Evolutionary conservation across 495 filamentous ascomycete species (phyloP), one percentile per base, ranked within the genome.

Genomic region (Aspergillus biplanus): DNA sequence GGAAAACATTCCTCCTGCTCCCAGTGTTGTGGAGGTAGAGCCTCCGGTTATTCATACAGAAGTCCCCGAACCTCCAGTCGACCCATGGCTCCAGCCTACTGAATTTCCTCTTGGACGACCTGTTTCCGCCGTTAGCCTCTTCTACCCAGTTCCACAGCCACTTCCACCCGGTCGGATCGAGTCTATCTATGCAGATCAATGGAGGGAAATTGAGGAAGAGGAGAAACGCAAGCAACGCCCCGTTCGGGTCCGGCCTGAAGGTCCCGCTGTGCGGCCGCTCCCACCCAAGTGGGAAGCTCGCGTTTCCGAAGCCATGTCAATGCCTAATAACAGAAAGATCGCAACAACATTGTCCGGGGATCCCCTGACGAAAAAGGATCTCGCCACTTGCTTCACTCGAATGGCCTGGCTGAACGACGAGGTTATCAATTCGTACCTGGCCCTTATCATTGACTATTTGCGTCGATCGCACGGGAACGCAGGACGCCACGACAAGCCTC

Each of bases 371-470:
- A 74, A 79, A 5, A 80, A 80, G 55, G 90, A 94, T 65, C 88
- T 96, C 39, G 73, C 27, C 77, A 83, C 74, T 59, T 93, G 56
- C 75, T 89, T 63, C 59, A 72, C 67, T 5, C 70, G 72, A 3
- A 67, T 71, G 8, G 78, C 75, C 0, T 97, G 92, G 92, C 77
- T 97, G 0, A 95, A 96, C 67, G 92, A 96, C 71, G 89, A 93
- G 56, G 83, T 91, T 18, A 88, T 96, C 67, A 92, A 90, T 63
- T 81, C 84, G 3, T 88, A 89, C 31, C 74, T 95, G 7, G 72
- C 79, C 1, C 71, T 86, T 27, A 74, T 92, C 27, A 82, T 89
- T 15, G 79, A 85, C 4, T 82, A 85, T 56, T 75, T 88, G 44
- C 88, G 89, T 52, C 70, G 83, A 39, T 69, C 75, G 15, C 71